Base-by-base conservation (phyloP, 1,284 basidiomycete species). In the Leccinum variabile region DNA sequence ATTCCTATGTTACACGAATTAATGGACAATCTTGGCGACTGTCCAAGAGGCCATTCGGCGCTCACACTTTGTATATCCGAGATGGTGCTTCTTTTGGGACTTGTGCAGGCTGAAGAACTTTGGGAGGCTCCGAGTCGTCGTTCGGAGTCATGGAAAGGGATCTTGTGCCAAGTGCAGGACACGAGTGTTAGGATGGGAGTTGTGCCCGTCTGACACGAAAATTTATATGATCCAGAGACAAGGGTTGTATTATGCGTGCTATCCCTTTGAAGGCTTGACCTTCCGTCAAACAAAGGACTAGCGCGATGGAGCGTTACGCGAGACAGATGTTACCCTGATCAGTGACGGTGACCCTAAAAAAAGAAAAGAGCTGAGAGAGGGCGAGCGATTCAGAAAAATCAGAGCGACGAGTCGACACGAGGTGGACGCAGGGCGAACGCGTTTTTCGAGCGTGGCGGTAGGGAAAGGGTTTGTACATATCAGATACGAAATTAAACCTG, bases 361-460 rank as follows among this genome's bases (percentile, higher is more conserved):
- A 44, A 44, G n/a, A 44, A 18, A 44, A n/a, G 41, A 44, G n/a
- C n/a, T n/a, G 60, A 3, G 60, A 13, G 35, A 62, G 5, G 5
- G 22, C 11, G 32, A 35, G 11, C 33, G n/a, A 1, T 32, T 32
- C 8, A 22, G 13, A 25, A n/a, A 59, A 37, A 14, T 53, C 16
- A n/a, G 32, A 11, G 35, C 9, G 18, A 18, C 9, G 22, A 54
- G 28, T 39, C n/a, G 56, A 54, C 59, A 65, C 64, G 64, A 68
- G 64, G 64, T 9, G 8, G n/a, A 18, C 37, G 64, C 64, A 41
- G 63, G 64, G 66, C 54, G 14, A 54, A 53, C 66, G 63, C 63
- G 66, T 65, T 65, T 50, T 57, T 49, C 14, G 35, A 37, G 32
- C 18, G 54, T 57, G 53, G 5, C 50, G 53, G 25, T 13, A 7